phyloP scores from a whole-genome alignment of 2,329 filamentous ascomycete genomes.

The Ophiostoma quercus region DNA sequence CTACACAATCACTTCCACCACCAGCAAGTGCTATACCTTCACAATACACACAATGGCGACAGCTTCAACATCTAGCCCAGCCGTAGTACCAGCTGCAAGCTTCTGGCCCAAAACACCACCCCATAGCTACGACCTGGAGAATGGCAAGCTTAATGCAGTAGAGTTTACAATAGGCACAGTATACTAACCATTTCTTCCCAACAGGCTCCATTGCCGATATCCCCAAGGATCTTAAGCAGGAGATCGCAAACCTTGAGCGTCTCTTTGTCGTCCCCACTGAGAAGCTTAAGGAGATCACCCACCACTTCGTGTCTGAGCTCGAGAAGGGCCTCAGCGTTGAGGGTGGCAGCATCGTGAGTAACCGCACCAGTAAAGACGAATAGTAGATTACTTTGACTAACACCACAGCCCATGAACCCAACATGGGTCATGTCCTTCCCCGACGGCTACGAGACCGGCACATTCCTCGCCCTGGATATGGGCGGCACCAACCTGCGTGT shows the following conservation, averaged over 20 bases:
- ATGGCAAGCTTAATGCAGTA: conserved; percentile 2
- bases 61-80: not conserved
- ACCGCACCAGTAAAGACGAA: too few species aligned
- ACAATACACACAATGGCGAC: conserved; percentile 8
- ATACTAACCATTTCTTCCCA: not conserved
- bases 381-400: not conserved
- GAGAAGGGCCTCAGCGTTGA: conserved; percentile 80
- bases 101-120: conserved; percentile 12
- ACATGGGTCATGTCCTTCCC: conserved; percentile 93
- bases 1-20: not conserved
- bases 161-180: not conserved
- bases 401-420: conserved; percentile 81
- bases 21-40: conserved; percentile 4
- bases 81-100: not conserved
- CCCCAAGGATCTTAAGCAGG: conserved; percentile 71
- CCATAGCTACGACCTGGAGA: conserved; percentile 3
- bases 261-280: conserved; percentile 70
- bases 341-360: conserved; percentile 82
- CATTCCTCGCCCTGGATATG: conserved; percentile 87
- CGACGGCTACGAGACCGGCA: conserved; percentile 79
- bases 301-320: conserved; percentile 84
- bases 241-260: conserved; percentile 80
- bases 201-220: conserved; percentile 86
- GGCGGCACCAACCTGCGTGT: conserved; percentile 93
- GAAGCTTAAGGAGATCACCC: conserved; percentile 84